A percentile compares a stretch with the other conserved stretches of the same genome.
phyloP scores from a whole-genome alignment of 371 early-diverging fungal species.

The Racocetra persica region DNA sequence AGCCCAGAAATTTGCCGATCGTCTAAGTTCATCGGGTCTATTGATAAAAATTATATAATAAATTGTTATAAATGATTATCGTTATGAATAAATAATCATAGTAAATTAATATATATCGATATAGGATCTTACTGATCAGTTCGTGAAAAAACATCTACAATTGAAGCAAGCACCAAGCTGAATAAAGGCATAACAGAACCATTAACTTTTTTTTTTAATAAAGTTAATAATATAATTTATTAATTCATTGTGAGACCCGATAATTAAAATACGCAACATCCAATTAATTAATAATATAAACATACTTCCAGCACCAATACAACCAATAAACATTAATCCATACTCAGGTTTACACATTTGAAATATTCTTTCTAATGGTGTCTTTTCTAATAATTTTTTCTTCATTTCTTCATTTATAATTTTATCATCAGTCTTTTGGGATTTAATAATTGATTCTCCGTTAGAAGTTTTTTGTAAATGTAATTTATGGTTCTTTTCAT shows the following conservation, averaged over 20 bases:
- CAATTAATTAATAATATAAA: no score
- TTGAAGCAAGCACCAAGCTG: constrained; percentile 59
- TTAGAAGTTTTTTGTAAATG: constrained; percentile 14
- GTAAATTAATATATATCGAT: neutral
- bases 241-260: no score
- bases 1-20: constrained; percentile 73
- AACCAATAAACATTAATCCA: constrained; percentile 49
- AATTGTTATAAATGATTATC: neutral
- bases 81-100: constrained; percentile 1
- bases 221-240: no score
- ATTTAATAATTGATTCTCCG: constrained; percentile 9
- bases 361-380: constrained; percentile 45
- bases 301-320: constrained; percentile 50
- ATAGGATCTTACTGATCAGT: constrained; percentile 33
- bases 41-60: constrained; percentile 32
- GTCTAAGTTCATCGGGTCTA: constrained; percentile 43
- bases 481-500: constrained; percentile 2
- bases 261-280: no score
- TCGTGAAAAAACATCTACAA: constrained; percentile 51
- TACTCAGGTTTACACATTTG: constrained; percentile 42
- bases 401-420: neutral
- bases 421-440: constrained; percentile 10
- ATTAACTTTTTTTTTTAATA: constrained; percentile 47
- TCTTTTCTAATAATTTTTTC: constrained; percentile 42
- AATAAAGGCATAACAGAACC: constrained; percentile 63